Base-by-base conservation (phyloP, 164 flowering plant species). In the Chimonanthus praecox region DNA sequence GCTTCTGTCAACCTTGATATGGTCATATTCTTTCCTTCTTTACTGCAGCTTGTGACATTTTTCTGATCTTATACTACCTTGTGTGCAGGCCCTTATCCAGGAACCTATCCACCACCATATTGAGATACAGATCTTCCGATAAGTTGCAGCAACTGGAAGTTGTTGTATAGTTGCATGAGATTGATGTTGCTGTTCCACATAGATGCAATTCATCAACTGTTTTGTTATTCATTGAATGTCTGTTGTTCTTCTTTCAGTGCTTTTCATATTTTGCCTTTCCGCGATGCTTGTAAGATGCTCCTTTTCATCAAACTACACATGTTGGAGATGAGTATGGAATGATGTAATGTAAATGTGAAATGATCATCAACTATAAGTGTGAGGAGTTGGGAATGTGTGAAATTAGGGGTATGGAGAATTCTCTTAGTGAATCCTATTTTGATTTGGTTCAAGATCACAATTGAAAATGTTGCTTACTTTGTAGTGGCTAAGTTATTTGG, bases 31-130 rank as follows among this genome's bases (percentile, higher is more conserved):
- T 49, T 49, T 49, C 49, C 9, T 49, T 21, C 5, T 67, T n/a
- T 18, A n/a, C n/a, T 20, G 15, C 33, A 58, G n/a, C 46, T 9
- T 48, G 5, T 43, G 3, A 16, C 50, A 11, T 50, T 3, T n/a
- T 16, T 21, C 8, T 74, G 58, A 47, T 74, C 46, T 9, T 58
- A 7, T 10, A 16, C 15, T 15, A 50, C 33, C 48, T 18, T 58
- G 61, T 64, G 47, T 65, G 71, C 78, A 81, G 83, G 78, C 54
- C 73, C 86, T 20, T 81, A 75, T 73, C 79, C 81, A 15, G 80
- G 82, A 49, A 80, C 80, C 72, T 85, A 83, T 8, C 84, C 84
- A 5, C 84, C 78, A 6, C 82, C 82, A 4, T 83, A 83, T 72
- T 85, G 77, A 80, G 47, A 74, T 7, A 8, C 33, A 33, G 33